These are phyloP conservation scores for Brassica hybrid DNA, from an alignment of 441 rosid species.

Conservation along the genomic window DNA sequence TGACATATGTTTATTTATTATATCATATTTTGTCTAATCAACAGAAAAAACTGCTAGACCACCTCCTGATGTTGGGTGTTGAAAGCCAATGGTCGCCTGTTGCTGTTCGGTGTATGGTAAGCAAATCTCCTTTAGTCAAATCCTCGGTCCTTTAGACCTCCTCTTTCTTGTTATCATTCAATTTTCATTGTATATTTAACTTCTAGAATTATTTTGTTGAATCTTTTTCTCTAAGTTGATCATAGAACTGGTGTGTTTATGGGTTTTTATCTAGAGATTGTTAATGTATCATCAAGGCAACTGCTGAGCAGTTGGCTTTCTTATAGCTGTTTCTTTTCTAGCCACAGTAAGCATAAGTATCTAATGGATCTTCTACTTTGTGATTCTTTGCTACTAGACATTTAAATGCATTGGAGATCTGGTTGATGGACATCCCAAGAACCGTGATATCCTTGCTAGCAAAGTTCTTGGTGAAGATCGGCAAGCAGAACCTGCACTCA, in stretches of 20 bases:
- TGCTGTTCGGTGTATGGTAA: constrained; percentile 86
- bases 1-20: constrained; percentile 38
- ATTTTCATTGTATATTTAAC: background rate
- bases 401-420: constrained; percentile 86
- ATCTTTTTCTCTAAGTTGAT: constrained; percentile 24
- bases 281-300: constrained; percentile 13
- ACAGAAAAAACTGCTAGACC: constrained; percentile 82
- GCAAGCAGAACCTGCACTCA: constrained; percentile 92
- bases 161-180: constrained; percentile 18
- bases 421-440: constrained; percentile 77
- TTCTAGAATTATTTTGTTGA: constrained; percentile 16
- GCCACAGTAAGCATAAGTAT: background rate
- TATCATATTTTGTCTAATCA: constrained; percentile 34
- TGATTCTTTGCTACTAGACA: constrained; percentile 59
- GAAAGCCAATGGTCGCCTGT: constrained; percentile 98
- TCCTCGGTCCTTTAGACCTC: background rate
- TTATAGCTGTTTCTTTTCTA: constrained; percentile 1
- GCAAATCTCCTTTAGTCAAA: constrained; percentile 36
- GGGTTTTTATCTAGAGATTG: constrained; percentile 10
- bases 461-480: constrained; percentile 94
- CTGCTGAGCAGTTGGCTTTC: constrained; percentile 27
- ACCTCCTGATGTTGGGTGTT: constrained; percentile 88
- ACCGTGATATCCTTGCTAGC: constrained; percentile 79
- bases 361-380: constrained; percentile 24
- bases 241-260: constrained; percentile 6